Percentiles rank a stretch among this genome's conserved stretches.
Evolutionary conservation across 192 early-diverging fungal genomes (phyloP).

Genomic region (Dissophora ornata): DNA sequence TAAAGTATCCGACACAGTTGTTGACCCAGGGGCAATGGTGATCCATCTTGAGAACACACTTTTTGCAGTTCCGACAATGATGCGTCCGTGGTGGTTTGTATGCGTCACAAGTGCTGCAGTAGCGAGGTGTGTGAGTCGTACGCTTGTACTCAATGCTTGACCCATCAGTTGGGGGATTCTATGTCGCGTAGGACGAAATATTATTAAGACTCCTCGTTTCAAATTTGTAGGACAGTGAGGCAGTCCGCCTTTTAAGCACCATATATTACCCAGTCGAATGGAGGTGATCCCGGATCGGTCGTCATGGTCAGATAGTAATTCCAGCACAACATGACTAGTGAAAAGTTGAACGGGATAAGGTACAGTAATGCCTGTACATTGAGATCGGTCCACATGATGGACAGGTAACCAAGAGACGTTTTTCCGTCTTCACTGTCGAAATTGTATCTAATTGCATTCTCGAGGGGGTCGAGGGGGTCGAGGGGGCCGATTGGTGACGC

Average conservation of each 20-base stretch:
- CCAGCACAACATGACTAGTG: slow-evolving; percentile 80
- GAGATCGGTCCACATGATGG: slow-evolving; percentile 44
- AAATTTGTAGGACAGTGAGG: no score
- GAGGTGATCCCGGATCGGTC: slow-evolving; percentile 86
- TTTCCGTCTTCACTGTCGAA: not conserved
- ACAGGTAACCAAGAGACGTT: slow-evolving; percentile 1
- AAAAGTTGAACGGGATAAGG: slow-evolving; percentile 81
- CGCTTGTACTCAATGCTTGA: slow-evolving; percentile 58
- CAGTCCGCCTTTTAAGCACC: no score
- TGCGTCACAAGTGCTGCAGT: slow-evolving; percentile 68
- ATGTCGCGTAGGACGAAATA: no score
- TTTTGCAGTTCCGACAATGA: slow-evolving; percentile 79
- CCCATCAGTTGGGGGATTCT: slow-evolving; percentile 14
- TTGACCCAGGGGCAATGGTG: slow-evolving; percentile 94
- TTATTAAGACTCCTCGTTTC: no score
- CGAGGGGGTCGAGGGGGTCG: not conserved
- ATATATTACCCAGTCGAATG: slow-evolving; percentile 59
- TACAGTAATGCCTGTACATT: slow-evolving; percentile 44
- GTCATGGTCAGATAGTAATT: slow-evolving; percentile 87
- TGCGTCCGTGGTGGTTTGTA: slow-evolving; percentile 85
- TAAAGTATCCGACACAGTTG: slow-evolving; percentile 84
- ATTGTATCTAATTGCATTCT: no score
- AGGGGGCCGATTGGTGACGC: not conserved
- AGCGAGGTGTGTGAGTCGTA: slow-evolving; percentile 73
- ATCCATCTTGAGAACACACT: slow-evolving; percentile 88